These are phyloP conservation scores for Ophiostoma pallidulum DNA, from an alignment of 2,329 filamentous ascomycete genomes.

Conservation along the genomic window DNA sequence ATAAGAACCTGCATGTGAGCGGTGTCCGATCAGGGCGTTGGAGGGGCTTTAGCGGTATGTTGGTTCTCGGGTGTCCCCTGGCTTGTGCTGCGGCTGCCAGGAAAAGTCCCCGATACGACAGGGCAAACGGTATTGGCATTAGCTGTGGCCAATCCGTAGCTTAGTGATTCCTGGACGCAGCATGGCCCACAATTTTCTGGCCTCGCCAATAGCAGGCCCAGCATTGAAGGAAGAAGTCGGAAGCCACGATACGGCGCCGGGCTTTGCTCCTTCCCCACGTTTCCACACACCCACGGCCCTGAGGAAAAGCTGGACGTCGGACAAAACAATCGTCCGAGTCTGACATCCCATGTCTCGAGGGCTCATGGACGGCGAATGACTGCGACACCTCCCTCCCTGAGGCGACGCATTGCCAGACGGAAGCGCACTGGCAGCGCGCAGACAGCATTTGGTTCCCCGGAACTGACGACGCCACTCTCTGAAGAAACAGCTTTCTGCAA, in stretches of 20 bases:
- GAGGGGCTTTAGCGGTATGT: slow-evolving; percentile 1
- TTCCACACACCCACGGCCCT: not conserved
- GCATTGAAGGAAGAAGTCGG: slow-evolving; percentile 10
- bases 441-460: too few species aligned
- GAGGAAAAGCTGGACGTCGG: not conserved
- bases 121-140: not conserved
- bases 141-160: not conserved
- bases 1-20: slow-evolving; percentile 4
- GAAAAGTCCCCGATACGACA: not conserved
- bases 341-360: not conserved
- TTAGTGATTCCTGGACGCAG: not conserved
- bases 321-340: too few species aligned
- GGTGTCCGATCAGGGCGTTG: not conserved
- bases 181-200: not conserved
- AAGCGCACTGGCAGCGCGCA: too few species aligned
- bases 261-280: slow-evolving; percentile 2
- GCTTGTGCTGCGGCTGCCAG: too few species aligned
- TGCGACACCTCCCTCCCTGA: too few species aligned
- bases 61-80: not conserved
- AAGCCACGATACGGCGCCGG: not conserved
- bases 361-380: too few species aligned
- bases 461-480: too few species aligned
- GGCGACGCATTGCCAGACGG: too few species aligned
- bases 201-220: slow-evolving; percentile 1
- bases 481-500: too few species aligned